These are phyloP conservation scores for Amaranthus cruentus DNA, from an alignment of 148 eudicot species.

Conservation along the genomic window DNA sequence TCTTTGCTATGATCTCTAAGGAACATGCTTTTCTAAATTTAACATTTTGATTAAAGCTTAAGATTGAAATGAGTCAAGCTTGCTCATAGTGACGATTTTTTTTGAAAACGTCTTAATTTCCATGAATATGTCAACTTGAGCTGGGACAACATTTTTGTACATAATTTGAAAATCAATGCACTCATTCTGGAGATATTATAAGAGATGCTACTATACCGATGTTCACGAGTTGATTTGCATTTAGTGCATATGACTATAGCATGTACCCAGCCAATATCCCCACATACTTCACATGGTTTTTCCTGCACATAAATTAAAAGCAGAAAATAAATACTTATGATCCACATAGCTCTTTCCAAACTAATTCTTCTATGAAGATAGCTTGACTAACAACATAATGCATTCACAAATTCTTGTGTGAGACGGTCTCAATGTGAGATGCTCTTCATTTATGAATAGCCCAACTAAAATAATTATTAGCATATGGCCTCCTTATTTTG, in stretches of 20 bases:
- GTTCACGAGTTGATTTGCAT: conserved; percentile 28
- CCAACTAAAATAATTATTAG: no score
- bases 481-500: neutral
- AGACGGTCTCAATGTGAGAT: neutral
- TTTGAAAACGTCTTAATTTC: neutral
- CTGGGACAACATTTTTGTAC: neutral
- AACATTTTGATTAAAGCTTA: neutral
- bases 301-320: conserved; percentile 18
- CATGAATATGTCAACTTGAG: neutral
- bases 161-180: neutral
- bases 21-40: neutral
- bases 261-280: conserved; percentile 17
- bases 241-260: conserved; percentile 20
- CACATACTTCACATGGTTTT: conserved; percentile 35
- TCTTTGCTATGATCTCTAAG: neutral
- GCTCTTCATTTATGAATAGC: neutral
- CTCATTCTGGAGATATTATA: conserved; percentile 1
- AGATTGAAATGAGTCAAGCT: neutral
- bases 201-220: conserved; percentile 16
- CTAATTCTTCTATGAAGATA: neutral
- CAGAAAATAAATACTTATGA: neutral
- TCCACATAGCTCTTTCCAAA: neutral
- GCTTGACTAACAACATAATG: no score
- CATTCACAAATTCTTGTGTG: neutral
- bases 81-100: neutral